phyloP scores from a whole-genome alignment of 179 eudicot species.

The Pouteria campechiana region DNA sequence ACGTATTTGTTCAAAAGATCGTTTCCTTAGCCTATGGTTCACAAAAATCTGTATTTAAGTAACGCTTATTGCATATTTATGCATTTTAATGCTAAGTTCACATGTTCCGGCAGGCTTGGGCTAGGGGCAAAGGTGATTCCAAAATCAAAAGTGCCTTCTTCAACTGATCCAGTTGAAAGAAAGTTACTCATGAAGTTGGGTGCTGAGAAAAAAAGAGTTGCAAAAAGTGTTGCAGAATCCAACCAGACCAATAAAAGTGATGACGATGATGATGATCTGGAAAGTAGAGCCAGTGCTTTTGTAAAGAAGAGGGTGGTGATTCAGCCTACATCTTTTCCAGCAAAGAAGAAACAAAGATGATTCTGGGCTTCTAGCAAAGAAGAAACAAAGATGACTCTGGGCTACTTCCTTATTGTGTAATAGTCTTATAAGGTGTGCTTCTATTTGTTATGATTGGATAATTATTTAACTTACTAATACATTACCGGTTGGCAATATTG shows the following conservation, averaged over 20 bases:
- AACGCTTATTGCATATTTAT: neutral
- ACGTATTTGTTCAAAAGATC: too few relatives aligned
- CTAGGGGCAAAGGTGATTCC: conserved; percentile 62
- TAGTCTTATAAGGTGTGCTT: too few relatives aligned
- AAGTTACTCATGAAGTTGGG: conserved; percentile 39
- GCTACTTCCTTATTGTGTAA: too few relatives aligned
- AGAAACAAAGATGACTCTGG: conserved; percentile 24
- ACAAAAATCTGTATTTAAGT: too few relatives aligned
- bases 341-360: conserved; percentile 31
- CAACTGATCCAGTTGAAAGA: conserved; percentile 45
- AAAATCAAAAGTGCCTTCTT: conserved; percentile 16
- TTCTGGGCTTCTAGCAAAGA: conserved; percentile 24
- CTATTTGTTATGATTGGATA: too few relatives aligned
- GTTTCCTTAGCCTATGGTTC: too few relatives aligned
- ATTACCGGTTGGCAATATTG: too few relatives aligned
- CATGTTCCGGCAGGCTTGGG: conserved; percentile 46
- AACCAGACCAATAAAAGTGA: conserved; percentile 12
- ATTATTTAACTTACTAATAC: too few relatives aligned
- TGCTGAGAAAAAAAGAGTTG: conserved; percentile 28
- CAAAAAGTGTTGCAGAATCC: conserved; percentile 20
- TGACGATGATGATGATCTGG: conserved; percentile 35
- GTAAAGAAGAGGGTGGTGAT: conserved; percentile 37
- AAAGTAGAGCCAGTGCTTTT: conserved; percentile 57
- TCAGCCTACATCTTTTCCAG: conserved; percentile 11
- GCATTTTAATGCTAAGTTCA: neutral